These are phyloP conservation scores for Saccharomycopsis sp. DNA, from an alignment of 805 yeast species.

Conservation along the genomic window DNA sequence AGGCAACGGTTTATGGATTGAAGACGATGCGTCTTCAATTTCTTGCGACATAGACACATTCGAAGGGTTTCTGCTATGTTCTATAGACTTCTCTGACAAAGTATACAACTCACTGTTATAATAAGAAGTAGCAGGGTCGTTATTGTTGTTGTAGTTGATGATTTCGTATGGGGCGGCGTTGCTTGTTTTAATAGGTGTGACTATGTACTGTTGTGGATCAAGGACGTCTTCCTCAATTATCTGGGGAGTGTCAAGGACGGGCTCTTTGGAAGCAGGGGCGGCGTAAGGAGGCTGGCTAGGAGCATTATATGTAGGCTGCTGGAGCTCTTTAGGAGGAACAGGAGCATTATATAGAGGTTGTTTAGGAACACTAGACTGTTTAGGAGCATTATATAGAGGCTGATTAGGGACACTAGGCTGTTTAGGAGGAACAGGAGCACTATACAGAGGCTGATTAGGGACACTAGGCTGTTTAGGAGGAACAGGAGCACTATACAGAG, in stretches of 20 bases:
- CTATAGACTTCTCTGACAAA: conserved; percentile 16
- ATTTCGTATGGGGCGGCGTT: background rate
- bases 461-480: background rate
- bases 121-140: background rate
- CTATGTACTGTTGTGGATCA: background rate
- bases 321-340: too few relatives aligned
- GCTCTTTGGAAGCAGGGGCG: background rate
- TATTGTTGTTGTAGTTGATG: background rate
- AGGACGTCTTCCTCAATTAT: background rate
- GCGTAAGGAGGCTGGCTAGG: too few relatives aligned
- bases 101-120: conserved; percentile 14
- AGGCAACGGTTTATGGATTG: background rate
- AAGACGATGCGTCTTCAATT: background rate
- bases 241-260: too few relatives aligned
- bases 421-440: too few relatives aligned
- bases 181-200: background rate
- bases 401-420: too few relatives aligned
- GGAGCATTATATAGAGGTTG: too few relatives aligned
- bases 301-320: too few relatives aligned
- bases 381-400: too few relatives aligned
- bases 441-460: too few relatives aligned
- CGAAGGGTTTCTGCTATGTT: conserved; percentile 10
- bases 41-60: background rate
- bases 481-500: background rate
- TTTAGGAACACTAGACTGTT: too few relatives aligned